These are phyloP conservation scores for Phytophthora constricta DNA, from an alignment of 352 stramenopile species.

Conservation along the genomic window DNA sequence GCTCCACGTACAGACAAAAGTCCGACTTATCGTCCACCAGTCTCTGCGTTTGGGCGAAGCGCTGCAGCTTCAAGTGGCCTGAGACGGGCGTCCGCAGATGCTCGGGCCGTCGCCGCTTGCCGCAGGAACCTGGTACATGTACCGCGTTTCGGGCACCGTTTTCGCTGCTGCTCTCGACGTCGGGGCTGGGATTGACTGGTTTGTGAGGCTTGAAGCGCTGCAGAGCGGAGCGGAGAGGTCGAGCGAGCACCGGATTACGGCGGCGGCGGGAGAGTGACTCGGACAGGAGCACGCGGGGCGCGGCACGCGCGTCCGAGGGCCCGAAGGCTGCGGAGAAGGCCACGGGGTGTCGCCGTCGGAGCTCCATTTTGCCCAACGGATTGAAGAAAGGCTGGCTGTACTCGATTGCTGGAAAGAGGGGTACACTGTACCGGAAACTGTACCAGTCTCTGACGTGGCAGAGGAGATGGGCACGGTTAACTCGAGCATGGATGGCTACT, in stretches of 20 bases:
- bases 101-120: constrained; percentile 14
- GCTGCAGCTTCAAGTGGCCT: constrained; percentile 40
- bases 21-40: constrained; percentile 43
- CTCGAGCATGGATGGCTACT: no score
- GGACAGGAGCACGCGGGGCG: constrained; percentile 5
- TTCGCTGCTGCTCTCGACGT: constrained; percentile 1
- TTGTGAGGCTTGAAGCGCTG: constrained; percentile 31
- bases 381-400: neutral
- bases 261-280: constrained; percentile 22
- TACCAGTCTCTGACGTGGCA: constrained; percentile 1
- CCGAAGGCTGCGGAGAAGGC: constrained; percentile 8
- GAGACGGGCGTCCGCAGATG: constrained; percentile 2
- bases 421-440: neutral
- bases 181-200: neutral
- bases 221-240: constrained; percentile 14
- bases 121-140: neutral
- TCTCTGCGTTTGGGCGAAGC: constrained; percentile 35
- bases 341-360: constrained; percentile 17
- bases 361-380: constrained; percentile 26
- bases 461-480: neutral
- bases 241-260: constrained; percentile 21
- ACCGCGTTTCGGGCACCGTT: neutral
- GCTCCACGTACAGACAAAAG: constrained; percentile 50
- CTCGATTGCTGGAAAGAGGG: neutral
- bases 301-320: neutral